Conservation (phyloP, 2,329 filamentous ascomycete species). For the Fusarium sp. region DNA sequence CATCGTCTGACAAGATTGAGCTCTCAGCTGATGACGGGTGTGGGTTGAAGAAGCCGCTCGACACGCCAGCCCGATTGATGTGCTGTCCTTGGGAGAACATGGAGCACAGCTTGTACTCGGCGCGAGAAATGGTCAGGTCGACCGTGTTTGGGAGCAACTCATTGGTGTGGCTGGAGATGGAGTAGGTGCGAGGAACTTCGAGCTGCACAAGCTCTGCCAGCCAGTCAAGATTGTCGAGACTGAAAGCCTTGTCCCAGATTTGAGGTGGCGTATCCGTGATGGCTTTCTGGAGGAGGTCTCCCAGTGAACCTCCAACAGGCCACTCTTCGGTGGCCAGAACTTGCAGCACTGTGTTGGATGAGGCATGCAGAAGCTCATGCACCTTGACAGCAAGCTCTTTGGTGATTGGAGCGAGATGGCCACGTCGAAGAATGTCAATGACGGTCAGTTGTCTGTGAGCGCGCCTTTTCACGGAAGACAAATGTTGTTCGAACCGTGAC, state of each 20-base stretch:
- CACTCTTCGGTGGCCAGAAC: constrained; percentile 63
- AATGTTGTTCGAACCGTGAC: constrained; percentile 61
- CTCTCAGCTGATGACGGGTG: constrained; percentile 48
- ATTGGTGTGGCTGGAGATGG: constrained; percentile 63
- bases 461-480: constrained; percentile 53
- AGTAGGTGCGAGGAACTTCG: constrained; percentile 65
- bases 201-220: constrained; percentile 59
- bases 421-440: constrained; percentile 62
- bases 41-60: constrained; percentile 67
- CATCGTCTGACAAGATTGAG: constrained; percentile 55
- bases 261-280: constrained; percentile 60
- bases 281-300: constrained; percentile 62
- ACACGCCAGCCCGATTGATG: constrained; percentile 58
- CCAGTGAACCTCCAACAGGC: constrained; percentile 63
- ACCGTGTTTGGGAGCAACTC: constrained; percentile 64
- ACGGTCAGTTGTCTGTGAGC: constrained; percentile 54
- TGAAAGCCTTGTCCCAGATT: constrained; percentile 65
- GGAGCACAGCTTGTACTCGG: constrained; percentile 61
- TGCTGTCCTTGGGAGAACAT: constrained; percentile 52
- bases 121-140: constrained; percentile 64
- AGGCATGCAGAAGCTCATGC: constrained; percentile 61
- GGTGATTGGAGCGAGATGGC: constrained; percentile 64
- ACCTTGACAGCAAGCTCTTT: constrained; percentile 63
- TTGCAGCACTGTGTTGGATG: constrained; percentile 61
- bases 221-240: constrained; percentile 59